Percentiles rank a stretch among this genome's conserved stretches.
Evolutionary conservation across 202 grass and related monocot genomes (phyloP).

Genomic region (Musa balbisiana): DNA sequence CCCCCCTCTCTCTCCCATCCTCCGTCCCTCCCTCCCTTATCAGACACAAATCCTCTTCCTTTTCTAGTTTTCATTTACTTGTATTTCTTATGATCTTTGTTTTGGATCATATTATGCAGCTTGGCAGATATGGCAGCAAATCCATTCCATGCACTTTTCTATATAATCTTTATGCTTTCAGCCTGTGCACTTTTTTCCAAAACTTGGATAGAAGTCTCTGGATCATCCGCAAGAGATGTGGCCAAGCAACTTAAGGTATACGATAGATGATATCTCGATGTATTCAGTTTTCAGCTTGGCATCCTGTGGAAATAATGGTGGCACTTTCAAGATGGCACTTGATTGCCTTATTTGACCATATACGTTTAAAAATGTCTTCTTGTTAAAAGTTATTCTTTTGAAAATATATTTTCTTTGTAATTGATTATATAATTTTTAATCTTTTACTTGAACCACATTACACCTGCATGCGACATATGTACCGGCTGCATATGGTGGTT

Average conservation of each 20-base stretch:
- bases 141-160: slow-evolving; percentile 18
- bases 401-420: too few relatives aligned
- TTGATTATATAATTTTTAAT: too few relatives aligned
- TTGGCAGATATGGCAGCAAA: slow-evolving; percentile 14
- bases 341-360: too few relatives aligned
- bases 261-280: neutral
- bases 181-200: slow-evolving; percentile 17
- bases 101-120: slow-evolving; percentile 5
- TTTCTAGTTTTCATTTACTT: neutral
- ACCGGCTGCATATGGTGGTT: too few relatives aligned
- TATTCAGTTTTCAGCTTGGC: neutral
- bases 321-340: too few relatives aligned
- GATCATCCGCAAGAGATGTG: slow-evolving; percentile 15
- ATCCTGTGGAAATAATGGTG: neutral
- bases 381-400: too few relatives aligned
- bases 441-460: too few relatives aligned
- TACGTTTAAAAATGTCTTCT: too few relatives aligned
- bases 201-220: slow-evolving; percentile 19
- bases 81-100: neutral
- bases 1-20: neutral
- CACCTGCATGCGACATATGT: too few relatives aligned
- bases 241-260: slow-evolving; percentile 17
- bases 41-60: neutral
- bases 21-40: neutral
- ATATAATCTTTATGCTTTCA: slow-evolving; percentile 8